Evolutionary conservation across 306 rosid genomes (phyloP).

Genomic region (Prosopis cineraria): DNA sequence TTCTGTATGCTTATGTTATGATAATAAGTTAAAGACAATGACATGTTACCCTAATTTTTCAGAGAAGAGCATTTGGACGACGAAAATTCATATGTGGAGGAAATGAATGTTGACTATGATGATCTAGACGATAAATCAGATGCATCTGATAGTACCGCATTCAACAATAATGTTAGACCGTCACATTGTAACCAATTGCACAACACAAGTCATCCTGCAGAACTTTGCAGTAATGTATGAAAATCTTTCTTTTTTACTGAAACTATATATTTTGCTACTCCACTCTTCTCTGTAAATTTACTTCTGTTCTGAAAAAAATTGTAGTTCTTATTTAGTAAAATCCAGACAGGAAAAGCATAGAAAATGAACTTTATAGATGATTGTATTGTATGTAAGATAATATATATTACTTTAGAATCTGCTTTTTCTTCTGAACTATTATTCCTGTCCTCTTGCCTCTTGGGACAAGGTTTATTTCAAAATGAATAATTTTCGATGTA

Average conservation of each 20-base stretch:
- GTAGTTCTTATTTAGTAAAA: too few relatives aligned
- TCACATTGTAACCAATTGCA: constrained; percentile 35
- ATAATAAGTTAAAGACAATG: constrained; percentile 3
- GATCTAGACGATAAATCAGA: constrained; percentile 46
- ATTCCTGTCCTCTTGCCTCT: not conserved
- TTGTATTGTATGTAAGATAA: too few relatives aligned
- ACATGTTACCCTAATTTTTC: not conserved
- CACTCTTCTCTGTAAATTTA: not conserved
- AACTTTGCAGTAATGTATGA: constrained; percentile 40
- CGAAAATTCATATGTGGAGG: constrained; percentile 43
- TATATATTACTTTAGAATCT: too few relatives aligned
- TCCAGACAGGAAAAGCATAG: too few relatives aligned
- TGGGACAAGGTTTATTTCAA: constrained; percentile 9
- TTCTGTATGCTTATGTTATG: not conserved
- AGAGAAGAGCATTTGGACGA: constrained; percentile 34
- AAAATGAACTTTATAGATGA: too few relatives aligned
- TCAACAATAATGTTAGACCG: constrained; percentile 38
- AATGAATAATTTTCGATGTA: not conserved
- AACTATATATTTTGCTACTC: not conserved
- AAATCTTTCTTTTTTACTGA: not conserved
- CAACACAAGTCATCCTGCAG: constrained; percentile 31
- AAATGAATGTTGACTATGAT: constrained; percentile 51
- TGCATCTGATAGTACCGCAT: constrained; percentile 38
- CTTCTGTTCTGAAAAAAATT: too few relatives aligned
- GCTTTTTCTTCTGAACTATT: not conserved